These are phyloP conservation scores for Taphrina confusa DNA, from an alignment of 1,139 yeast species.

Conservation along the genomic window DNA sequence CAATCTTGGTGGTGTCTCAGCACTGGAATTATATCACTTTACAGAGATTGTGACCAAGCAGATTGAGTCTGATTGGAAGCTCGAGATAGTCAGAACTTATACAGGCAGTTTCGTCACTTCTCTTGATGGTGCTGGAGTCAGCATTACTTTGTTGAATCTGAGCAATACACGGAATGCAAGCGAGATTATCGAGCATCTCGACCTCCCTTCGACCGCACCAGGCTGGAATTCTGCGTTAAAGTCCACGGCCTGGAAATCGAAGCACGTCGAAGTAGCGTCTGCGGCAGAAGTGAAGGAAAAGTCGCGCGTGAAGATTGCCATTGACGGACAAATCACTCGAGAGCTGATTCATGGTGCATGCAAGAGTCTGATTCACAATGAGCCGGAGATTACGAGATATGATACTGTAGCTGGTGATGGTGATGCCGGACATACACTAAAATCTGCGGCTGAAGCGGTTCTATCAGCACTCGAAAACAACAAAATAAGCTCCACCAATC, in stretches of 20 bases:
- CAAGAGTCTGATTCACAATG: slow-evolving; percentile 50
- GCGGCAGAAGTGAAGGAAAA: slow-evolving; percentile 7
- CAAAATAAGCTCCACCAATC: slow-evolving; percentile 53
- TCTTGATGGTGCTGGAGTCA: slow-evolving; percentile 57
- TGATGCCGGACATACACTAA: slow-evolving; percentile 83
- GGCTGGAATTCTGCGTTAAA: slow-evolving; percentile 47
- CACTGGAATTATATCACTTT: slow-evolving; percentile 52
- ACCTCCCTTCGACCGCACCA: slow-evolving; percentile 49
- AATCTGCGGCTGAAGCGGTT: slow-evolving; percentile 70
- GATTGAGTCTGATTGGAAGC: slow-evolving; percentile 48
- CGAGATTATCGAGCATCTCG: slow-evolving; percentile 48
- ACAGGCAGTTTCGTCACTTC: slow-evolving; percentile 57
- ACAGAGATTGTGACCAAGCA: slow-evolving; percentile 46
- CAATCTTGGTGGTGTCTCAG: slow-evolving; percentile 58
- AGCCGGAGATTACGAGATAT: slow-evolving; percentile 78
- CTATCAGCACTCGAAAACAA: slow-evolving; percentile 54
- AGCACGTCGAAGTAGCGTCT: slow-evolving; percentile 12
- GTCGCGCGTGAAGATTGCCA: slow-evolving; percentile 3
- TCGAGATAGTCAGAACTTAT: slow-evolving; percentile 51
- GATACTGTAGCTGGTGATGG: slow-evolving; percentile 96
- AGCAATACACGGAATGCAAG: slow-evolving; percentile 46
- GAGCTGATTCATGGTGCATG: slow-evolving; percentile 27
- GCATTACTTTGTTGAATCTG: slow-evolving; percentile 54
- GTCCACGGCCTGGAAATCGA: not conserved
- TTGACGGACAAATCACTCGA: slow-evolving; percentile 16